phyloP scores from a whole-genome alignment of 257 asterid genomes.

The Ilex asprella region DNA sequence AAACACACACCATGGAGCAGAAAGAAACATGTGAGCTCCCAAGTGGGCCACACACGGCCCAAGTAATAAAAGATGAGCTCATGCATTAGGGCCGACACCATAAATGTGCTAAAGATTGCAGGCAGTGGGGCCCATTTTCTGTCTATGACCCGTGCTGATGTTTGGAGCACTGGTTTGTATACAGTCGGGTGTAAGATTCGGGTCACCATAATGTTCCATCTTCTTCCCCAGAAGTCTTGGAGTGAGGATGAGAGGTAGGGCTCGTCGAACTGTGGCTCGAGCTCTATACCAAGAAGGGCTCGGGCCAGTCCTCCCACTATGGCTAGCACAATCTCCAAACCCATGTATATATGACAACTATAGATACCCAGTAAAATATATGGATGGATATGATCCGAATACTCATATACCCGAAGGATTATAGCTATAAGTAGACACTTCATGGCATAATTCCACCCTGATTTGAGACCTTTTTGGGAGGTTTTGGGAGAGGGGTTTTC shows the following conservation, averaged over 20 bases:
- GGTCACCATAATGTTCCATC: conserved; percentile 38
- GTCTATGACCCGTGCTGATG: conserved; percentile 7
- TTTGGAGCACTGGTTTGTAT: conserved; percentile 14
- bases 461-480: conserved; percentile 15
- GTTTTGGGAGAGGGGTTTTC: background rate
- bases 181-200: conserved; percentile 33
- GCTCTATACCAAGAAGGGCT: conserved; percentile 22
- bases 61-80: conserved; percentile 30
- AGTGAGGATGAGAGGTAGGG: conserved; percentile 29
- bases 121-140: conserved; percentile 34
- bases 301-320: conserved; percentile 16
- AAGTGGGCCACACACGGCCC: conserved; percentile 30
- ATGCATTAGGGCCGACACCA: conserved; percentile 34
- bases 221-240: conserved; percentile 42
- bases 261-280: conserved; percentile 41
- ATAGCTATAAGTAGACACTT: conserved; percentile 18
- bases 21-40: conserved; percentile 33
- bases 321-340: conserved; percentile 22
- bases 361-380: conserved; percentile 21
- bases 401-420: conserved; percentile 14
- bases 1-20: conserved; percentile 34
- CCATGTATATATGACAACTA: conserved; percentile 21
- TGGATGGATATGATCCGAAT: conserved; percentile 18
- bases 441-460: conserved; percentile 11
- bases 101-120: conserved; percentile 17